These are phyloP conservation scores for Flammula alnicola DNA, from an alignment of 1,284 basidiomycete species.

Conservation along the genomic window DNA sequence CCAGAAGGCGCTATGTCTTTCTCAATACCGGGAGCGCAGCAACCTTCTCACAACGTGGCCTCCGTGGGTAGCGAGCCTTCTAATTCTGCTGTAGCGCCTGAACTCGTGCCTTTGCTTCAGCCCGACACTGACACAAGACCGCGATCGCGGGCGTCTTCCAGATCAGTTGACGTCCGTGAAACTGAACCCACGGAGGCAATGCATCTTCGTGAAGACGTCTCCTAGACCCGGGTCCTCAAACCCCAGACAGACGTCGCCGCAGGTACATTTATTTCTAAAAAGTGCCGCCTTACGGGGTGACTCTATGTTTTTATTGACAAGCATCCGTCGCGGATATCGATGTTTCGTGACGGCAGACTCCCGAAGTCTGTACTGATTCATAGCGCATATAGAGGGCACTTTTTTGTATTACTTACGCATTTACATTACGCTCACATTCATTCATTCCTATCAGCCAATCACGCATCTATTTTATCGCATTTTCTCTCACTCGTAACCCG, in stretches of 20 bases:
- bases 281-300: constrained; percentile 2
- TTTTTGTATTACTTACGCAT: constrained; percentile 1
- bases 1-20: constrained; percentile 13
- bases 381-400: constrained; percentile 8
- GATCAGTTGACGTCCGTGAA: constrained; percentile 9
- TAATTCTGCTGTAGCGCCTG: constrained; percentile 23
- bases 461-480: constrained; percentile 8
- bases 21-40: constrained; percentile 15
- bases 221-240: constrained; percentile 9
- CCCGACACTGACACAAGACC: constrained; percentile 14
- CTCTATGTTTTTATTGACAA: background rate
- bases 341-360: background rate
- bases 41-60: constrained; percentile 16
- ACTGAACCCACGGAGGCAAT: constrained; percentile 6
- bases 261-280: constrained; percentile 20
- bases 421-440: constrained; percentile 6
- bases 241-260: background rate
- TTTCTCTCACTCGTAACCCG: constrained; percentile 7
- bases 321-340: background rate
- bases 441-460: background rate
- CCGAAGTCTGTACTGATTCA: background rate
- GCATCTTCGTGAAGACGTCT: constrained; percentile 4
- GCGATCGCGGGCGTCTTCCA: constrained; percentile 18
- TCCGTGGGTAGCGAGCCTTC: constrained; percentile 23
- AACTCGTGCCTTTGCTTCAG: constrained; percentile 26